These are phyloP conservation scores for Tremellales sp. DNA, from an alignment of 1,284 basidiomycete genomes.

Conservation along the genomic window DNA sequence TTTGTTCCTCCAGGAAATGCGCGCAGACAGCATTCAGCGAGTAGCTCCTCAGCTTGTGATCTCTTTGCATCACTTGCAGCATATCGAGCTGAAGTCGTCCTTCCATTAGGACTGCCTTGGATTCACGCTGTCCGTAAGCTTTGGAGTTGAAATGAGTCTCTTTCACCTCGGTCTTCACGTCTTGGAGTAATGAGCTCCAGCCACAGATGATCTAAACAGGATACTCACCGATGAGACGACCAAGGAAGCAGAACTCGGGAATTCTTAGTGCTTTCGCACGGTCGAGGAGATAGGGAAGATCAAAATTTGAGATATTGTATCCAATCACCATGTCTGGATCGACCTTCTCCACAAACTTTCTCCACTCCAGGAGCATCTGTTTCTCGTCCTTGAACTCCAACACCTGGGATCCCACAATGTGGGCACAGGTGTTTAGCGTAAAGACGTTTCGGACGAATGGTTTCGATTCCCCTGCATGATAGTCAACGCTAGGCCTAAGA, in stretches of 20 bases:
- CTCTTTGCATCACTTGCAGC: slow-evolving; percentile 92
- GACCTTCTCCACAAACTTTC: slow-evolving; percentile 75
- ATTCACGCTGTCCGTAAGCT: slow-evolving; percentile 90
- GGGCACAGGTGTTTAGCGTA: slow-evolving; percentile 83
- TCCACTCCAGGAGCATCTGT: slow-evolving; percentile 71
- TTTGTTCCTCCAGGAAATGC: slow-evolving; percentile 92
- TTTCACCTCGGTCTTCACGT: slow-evolving; percentile 69
- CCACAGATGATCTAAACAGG: neutral
- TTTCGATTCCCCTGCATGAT: slow-evolving; percentile 67
- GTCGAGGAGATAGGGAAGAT: slow-evolving; percentile 89
- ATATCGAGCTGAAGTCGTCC: slow-evolving; percentile 89
- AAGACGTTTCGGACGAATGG: slow-evolving; percentile 96
- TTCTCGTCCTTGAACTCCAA: slow-evolving; percentile 74
- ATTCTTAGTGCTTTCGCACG: slow-evolving; percentile 76
- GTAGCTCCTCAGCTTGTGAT: slow-evolving; percentile 91
- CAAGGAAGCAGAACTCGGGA: slow-evolving; percentile 68
- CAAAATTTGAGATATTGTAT: slow-evolving; percentile 87
- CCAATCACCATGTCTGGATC: slow-evolving; percentile 93
- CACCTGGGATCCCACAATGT: slow-evolving; percentile 93
- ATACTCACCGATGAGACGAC: slow-evolving; percentile 66
- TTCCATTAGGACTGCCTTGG: slow-evolving; percentile 83
- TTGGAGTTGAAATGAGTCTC: slow-evolving; percentile 94
- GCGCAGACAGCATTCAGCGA: slow-evolving; percentile 94
- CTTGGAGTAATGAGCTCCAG: slow-evolving; percentile 49
- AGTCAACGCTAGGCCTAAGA: slow-evolving; percentile 8